These are phyloP conservation scores for Torulaspora franciscae DNA, from an alignment of 805 yeast genomes.

Conservation along the genomic window DNA sequence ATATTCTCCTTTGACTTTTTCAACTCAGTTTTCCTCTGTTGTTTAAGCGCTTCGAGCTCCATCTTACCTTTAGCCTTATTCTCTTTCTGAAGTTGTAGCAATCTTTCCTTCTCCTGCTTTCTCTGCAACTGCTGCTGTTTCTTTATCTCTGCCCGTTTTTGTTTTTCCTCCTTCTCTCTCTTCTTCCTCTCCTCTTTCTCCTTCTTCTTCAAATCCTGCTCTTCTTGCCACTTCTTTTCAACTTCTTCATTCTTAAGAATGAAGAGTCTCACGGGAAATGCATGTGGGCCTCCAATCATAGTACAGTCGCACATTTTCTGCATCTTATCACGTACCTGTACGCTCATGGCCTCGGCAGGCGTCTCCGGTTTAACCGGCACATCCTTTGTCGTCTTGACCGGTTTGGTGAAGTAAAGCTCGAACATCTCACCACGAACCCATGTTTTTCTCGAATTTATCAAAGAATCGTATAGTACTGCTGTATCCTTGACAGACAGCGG, in stretches of 20 bases:
- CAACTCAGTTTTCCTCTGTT: slow-evolving; percentile 20
- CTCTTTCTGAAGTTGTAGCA: slow-evolving; percentile 18
- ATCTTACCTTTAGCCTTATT: slow-evolving; percentile 23
- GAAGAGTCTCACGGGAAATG: slow-evolving; percentile 69
- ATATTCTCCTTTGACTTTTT: slow-evolving; percentile 23
- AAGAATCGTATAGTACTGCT: slow-evolving; percentile 64
- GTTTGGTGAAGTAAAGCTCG: slow-evolving; percentile 74
- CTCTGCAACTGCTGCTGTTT: slow-evolving; percentile 24
- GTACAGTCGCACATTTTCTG: slow-evolving; percentile 76
- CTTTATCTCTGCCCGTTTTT: slow-evolving; percentile 24
- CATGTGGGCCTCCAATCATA: slow-evolving; percentile 77
- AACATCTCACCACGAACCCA: slow-evolving; percentile 68
- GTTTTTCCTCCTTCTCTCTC: slow-evolving; percentile 34
- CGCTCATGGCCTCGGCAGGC: slow-evolving; percentile 8
- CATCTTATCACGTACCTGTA: slow-evolving; percentile 71
- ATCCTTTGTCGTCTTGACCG: slow-evolving; percentile 41
- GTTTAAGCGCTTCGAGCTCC: slow-evolving; percentile 19
- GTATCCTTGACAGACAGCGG: slow-evolving; percentile 70
- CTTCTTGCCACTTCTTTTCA: slow-evolving; percentile 45
- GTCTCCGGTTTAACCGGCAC: slow-evolving; percentile 28
- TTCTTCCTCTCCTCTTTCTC: slow-evolving; percentile 37
- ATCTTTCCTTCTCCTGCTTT: slow-evolving; percentile 26
- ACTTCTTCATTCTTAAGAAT: slow-evolving; percentile 77
- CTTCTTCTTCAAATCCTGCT: slow-evolving; percentile 36
- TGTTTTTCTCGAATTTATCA: slow-evolving; percentile 65